These are phyloP conservation scores for Pythium dissimile DNA, from an alignment of 352 stramenopile species.

Conservation along the genomic window DNA sequence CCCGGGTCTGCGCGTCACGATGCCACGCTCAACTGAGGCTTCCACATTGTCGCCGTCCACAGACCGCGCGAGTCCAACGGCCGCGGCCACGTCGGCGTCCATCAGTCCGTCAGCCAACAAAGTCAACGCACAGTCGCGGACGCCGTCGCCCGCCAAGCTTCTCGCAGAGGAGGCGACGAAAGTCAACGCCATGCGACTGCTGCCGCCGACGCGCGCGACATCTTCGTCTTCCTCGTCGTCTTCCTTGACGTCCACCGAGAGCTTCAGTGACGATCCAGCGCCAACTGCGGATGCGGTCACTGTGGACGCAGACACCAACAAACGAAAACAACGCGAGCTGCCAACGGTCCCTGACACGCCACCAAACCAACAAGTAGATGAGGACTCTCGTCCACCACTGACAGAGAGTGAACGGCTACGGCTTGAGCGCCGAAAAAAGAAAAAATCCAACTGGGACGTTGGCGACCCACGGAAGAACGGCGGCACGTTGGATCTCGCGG, in stretches of 20 bases:
- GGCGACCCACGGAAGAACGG: slow-evolving; percentile 52
- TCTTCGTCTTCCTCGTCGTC: background rate
- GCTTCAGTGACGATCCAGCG: background rate
- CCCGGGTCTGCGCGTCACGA: slow-evolving; percentile 4
- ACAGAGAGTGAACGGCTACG: slow-evolving; percentile 59
- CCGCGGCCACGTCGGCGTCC: slow-evolving; percentile 9
- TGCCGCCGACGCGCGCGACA: background rate
- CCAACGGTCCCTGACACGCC: too few species aligned
- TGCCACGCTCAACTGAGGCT: background rate
- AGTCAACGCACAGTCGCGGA: slow-evolving; percentile 3
- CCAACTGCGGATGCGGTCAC: background rate
- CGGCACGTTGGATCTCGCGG: slow-evolving; percentile 15
- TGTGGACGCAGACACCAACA: background rate
- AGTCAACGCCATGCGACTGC: background rate
- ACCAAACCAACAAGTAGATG: slow-evolving; percentile 20
- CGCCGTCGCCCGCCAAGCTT: slow-evolving; percentile 12
- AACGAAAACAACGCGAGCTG: too few species aligned
- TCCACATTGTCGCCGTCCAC: slow-evolving; percentile 6
- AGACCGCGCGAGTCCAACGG: slow-evolving; percentile 4
- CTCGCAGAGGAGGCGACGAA: background rate
- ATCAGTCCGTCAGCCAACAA: slow-evolving; percentile 30
- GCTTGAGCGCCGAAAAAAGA: slow-evolving; percentile 57
- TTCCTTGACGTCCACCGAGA: background rate
- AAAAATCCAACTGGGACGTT: slow-evolving; percentile 83
- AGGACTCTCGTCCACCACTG: slow-evolving; percentile 28